A percentile compares a stretch with the other conserved stretches of the same genome.
Conservation (phyloP, 2,329 filamentous ascomycete genomes). For the Venturia pyrina region DNA sequence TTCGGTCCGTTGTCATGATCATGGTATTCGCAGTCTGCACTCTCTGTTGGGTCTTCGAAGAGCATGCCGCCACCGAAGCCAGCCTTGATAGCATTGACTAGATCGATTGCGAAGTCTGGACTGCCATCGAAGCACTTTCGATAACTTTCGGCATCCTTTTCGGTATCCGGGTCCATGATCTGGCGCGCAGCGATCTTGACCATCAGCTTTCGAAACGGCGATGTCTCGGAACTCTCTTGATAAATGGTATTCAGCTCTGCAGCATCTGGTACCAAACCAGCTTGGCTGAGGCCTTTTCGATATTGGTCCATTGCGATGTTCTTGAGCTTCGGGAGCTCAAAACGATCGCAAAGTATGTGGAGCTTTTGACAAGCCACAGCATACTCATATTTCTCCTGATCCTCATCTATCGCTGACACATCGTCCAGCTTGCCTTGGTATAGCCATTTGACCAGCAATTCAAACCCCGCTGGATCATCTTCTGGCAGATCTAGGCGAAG, state of each 20-base stretch:
- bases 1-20: constrained; percentile 37
- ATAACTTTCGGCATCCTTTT: constrained; percentile 40
- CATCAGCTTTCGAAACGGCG: constrained; percentile 41
- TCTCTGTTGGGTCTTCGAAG: constrained; percentile 42
- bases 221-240: constrained; percentile 32
- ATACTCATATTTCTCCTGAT: constrained; percentile 43
- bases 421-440: constrained; percentile 45
- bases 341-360: constrained; percentile 41
- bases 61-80: constrained; percentile 38
- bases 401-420: constrained; percentile 33
- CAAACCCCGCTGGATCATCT: constrained; percentile 42
- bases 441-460: constrained; percentile 46
- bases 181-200: constrained; percentile 45
- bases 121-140: constrained; percentile 39
- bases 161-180: constrained; percentile 45
- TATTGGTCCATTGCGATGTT: constrained; percentile 47
- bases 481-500: constrained; percentile 35
- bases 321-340: constrained; percentile 40
- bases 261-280: constrained; percentile 42
- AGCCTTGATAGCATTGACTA: constrained; percentile 41
- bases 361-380: constrained; percentile 44
- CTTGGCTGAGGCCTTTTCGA: constrained; percentile 38
- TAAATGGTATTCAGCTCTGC: constrained; percentile 47
- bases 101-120: constrained; percentile 43
- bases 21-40: constrained; percentile 38